Percentiles rank a stretch among this genome's conserved stretches.
phyloP scores from a whole-genome alignment of 345 rosid genomes.

The Arabidopsis suecica region DNA sequence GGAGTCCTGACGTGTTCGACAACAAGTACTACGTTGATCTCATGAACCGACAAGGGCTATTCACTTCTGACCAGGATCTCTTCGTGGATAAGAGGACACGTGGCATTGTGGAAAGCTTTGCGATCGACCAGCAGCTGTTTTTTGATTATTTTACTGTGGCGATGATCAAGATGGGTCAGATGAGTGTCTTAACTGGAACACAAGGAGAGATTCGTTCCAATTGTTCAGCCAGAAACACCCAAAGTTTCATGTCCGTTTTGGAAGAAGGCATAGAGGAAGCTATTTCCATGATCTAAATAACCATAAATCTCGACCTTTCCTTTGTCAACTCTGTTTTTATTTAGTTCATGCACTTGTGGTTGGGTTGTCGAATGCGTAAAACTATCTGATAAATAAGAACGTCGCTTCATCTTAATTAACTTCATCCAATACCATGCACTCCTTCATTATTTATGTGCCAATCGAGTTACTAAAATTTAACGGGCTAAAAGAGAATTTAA shows the following conservation, averaged over 20 bases:
- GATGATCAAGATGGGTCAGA: constrained; percentile 82
- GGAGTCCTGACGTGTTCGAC: constrained; percentile 73
- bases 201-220: constrained; percentile 80
- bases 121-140: constrained; percentile 59
- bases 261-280: constrained; percentile 53
- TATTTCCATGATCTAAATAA: constrained; percentile 42
- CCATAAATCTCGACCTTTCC: background rate
- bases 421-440: too few species aligned
- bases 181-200: constrained; percentile 62
- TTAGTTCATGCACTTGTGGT: constrained; percentile 20
- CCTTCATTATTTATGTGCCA: too few species aligned
- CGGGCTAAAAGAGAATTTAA: too few species aligned
- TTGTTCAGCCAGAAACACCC: constrained; percentile 68
- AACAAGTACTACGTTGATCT: constrained; percentile 82
- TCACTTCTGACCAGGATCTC: constrained; percentile 89
- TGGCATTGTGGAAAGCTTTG: constrained; percentile 66
- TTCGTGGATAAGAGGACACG: constrained; percentile 63
- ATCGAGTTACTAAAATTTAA: too few species aligned
- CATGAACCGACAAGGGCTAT: constrained; percentile 80
- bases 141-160: constrained; percentile 62
- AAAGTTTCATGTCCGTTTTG: constrained; percentile 54
- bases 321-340: constrained; percentile 15
- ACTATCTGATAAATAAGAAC: constrained; percentile 41
- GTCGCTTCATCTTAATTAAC: background rate
- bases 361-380: constrained; percentile 29